Conservation (phyloP, 352 stramenopile genomes). For the Globisporangium camurandrum region DNA sequence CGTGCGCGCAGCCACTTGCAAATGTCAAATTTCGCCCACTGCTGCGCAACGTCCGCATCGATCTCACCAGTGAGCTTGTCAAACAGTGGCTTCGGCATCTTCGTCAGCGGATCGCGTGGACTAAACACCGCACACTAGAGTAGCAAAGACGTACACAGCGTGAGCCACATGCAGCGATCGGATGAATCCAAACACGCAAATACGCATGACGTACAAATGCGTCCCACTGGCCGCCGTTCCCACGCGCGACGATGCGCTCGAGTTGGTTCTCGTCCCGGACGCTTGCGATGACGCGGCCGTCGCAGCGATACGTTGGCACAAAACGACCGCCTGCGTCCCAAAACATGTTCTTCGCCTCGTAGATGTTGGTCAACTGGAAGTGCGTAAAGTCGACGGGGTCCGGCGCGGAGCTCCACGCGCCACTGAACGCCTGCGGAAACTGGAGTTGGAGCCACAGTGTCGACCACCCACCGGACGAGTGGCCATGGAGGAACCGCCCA, state of each 20-base stretch:
- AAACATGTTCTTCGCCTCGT: constrained; percentile 62
- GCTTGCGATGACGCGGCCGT: constrained; percentile 41
- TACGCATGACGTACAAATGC: too few species aligned
- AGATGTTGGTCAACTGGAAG: constrained; percentile 70
- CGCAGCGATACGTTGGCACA: constrained; percentile 49
- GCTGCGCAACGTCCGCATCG: constrained; percentile 36
- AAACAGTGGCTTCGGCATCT: constrained; percentile 53
- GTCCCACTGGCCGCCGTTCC: constrained; percentile 74
- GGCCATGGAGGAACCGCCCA: constrained; percentile 58
- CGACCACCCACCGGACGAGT: constrained; percentile 66
- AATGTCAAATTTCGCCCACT: constrained; percentile 48
- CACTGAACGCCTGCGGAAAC: constrained; percentile 63
- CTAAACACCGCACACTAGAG: constrained; percentile 55
- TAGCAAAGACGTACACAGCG: too few species aligned
- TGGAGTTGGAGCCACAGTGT: constrained; percentile 72
- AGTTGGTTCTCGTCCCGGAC: constrained; percentile 70
- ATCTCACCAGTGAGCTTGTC: constrained; percentile 74
- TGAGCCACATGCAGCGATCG: too few species aligned
- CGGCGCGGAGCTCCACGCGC: constrained; percentile 64
- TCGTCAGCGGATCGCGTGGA: constrained; percentile 28
- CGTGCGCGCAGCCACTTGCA: constrained; percentile 37
- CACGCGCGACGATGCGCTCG: constrained; percentile 49
- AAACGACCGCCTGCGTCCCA: constrained; percentile 51
- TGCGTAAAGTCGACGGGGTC: constrained; percentile 62
- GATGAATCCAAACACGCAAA: too few species aligned